Evolutionary conservation across 371 early-diverging fungal genomes (phyloP).

Genomic region (Mortierella sp.): DNA sequence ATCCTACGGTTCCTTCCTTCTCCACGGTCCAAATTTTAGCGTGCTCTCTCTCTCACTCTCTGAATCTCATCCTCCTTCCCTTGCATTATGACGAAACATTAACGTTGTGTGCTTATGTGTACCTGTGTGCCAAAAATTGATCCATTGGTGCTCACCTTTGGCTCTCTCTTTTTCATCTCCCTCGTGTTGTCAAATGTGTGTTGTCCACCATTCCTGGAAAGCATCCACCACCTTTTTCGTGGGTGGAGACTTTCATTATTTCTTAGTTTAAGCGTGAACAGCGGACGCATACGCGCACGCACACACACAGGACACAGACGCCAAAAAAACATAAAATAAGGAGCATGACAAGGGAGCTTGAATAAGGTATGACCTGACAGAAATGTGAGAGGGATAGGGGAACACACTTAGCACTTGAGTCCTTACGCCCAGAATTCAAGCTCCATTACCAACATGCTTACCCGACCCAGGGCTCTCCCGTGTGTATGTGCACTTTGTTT

Average conservation of each 20-base stretch:
- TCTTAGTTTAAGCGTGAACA: background rate
- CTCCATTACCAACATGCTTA: too few species aligned
- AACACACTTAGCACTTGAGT: background rate
- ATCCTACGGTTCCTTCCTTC: background rate
- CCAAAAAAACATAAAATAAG: background rate
- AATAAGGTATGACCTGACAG: too few species aligned
- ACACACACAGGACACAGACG: background rate
- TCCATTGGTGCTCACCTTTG: too few species aligned
- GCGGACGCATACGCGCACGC: too few species aligned
- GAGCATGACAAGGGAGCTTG: background rate
- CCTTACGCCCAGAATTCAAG: background rate
- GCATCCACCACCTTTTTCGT: background rate
- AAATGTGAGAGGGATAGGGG: too few species aligned
- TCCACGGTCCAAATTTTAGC: background rate
- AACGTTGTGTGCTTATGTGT: background rate
- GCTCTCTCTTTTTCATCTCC: background rate
- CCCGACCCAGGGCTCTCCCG: too few species aligned
- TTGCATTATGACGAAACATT: background rate
- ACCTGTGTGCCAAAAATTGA: background rate
- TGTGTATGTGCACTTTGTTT: too few species aligned
- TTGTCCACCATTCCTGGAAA: constrained; percentile 7
- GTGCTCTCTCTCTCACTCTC: background rate
- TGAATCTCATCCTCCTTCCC: background rate
- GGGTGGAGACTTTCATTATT: background rate
- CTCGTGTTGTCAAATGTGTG: background rate